phyloP scores from a whole-genome alignment of 805 yeast genomes.

The Suhomyces kilbournensis region DNA sequence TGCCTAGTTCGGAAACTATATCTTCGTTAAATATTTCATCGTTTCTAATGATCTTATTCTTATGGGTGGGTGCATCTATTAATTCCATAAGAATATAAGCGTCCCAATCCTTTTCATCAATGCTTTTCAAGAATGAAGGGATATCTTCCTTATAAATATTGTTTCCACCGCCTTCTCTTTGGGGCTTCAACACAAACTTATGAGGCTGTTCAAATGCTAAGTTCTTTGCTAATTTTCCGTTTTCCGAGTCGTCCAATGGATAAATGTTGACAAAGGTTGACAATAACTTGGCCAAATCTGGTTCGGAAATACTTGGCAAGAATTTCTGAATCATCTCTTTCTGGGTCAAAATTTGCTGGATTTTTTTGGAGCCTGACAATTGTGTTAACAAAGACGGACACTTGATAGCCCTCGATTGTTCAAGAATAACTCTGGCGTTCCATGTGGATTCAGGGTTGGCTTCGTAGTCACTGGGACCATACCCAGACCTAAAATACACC shows the following conservation, averaged over 20 bases:
- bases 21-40: slow-evolving; percentile 64
- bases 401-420: slow-evolving; percentile 75
- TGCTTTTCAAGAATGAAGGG: slow-evolving; percentile 59
- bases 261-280: slow-evolving; percentile 81
- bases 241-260: slow-evolving; percentile 72
- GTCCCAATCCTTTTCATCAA: slow-evolving; percentile 75
- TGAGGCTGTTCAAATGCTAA: slow-evolving; percentile 68
- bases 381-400: slow-evolving; percentile 91
- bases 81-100: slow-evolving; percentile 93
- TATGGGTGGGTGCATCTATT: slow-evolving; percentile 69
- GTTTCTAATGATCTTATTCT: slow-evolving; percentile 69
- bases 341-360: slow-evolving; percentile 83
- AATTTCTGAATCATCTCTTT: slow-evolving; percentile 47
- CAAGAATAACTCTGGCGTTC: slow-evolving; percentile 73
- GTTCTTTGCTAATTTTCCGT: slow-evolving; percentile 60
- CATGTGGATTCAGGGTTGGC: slow-evolving; percentile 56
- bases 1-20: slow-evolving; percentile 85
- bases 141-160: slow-evolving; percentile 86
- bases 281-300: slow-evolving; percentile 32
- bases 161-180: slow-evolving; percentile 98
- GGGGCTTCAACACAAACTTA: slow-evolving; percentile 87
- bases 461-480: slow-evolving; percentile 78
- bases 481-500: slow-evolving; percentile 88
- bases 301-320: slow-evolving; percentile 29
- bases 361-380: slow-evolving; percentile 87